A percentile compares a stretch with the other conserved stretches of the same genome.
Evolutionary conservation across 2,329 filamentous ascomycete species (phyloP).

Genomic region (Colletotrichum graminicola): DNA sequence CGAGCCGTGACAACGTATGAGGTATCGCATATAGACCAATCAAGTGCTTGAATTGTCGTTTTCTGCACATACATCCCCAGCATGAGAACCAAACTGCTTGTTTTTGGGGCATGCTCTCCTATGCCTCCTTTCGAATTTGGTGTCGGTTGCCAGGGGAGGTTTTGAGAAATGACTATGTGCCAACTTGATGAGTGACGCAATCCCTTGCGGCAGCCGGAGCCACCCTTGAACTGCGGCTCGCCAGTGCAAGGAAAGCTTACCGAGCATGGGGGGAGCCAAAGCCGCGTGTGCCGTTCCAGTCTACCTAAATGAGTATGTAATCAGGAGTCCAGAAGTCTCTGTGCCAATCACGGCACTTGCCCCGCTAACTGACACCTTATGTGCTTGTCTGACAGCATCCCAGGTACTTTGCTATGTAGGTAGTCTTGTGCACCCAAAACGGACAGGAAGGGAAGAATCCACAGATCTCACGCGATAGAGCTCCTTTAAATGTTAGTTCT

Average conservation of each 20-base stretch:
- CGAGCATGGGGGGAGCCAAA: constrained; percentile 16
- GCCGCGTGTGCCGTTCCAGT: constrained; percentile 11
- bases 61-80: constrained; percentile 1
- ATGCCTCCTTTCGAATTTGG: background rate
- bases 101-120: background rate
- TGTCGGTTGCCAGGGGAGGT: constrained; percentile 3
- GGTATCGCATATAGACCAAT: constrained; percentile 30
- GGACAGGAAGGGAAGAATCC: background rate
- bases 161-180: background rate
- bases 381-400: background rate
- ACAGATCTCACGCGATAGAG: background rate
- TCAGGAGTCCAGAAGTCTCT: background rate
- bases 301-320: background rate
- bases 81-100: background rate
- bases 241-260: constrained; percentile 10
- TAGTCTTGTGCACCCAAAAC: background rate
- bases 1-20: constrained; percentile 7
- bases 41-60: constrained; percentile 8
- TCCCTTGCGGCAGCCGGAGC: constrained; percentile 8
- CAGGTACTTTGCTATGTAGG: background rate
- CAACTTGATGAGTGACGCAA: constrained; percentile 29
- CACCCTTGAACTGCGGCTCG: constrained; percentile 2
- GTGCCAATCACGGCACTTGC: background rate
- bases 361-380: constrained; percentile 4
- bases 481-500: too few relatives aligned